These are phyloP conservation scores for Pseudotulostoma volvatum DNA, from an alignment of 495 filamentous ascomycete species.

Conservation along the genomic window DNA sequence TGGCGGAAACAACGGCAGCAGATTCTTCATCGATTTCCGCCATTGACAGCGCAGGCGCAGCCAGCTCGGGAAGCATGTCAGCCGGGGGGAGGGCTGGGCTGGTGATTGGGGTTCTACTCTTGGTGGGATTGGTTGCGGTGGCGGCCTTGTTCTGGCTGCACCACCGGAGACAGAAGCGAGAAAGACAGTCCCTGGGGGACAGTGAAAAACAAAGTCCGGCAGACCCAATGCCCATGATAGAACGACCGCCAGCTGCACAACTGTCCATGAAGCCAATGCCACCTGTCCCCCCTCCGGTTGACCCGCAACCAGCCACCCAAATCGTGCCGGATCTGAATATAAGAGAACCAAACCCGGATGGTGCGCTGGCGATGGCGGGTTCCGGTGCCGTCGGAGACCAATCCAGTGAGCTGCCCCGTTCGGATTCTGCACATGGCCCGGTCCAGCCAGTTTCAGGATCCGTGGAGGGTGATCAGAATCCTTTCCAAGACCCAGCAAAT, in stretches of 20 bases:
- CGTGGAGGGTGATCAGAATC: conserved; percentile 25
- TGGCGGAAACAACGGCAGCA: conserved; percentile 4
- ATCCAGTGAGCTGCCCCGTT: conserved; percentile 5
- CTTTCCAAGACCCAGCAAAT: conserved; percentile 33
- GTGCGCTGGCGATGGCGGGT: conserved; percentile 16
- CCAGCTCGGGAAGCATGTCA: conserved; percentile 33
- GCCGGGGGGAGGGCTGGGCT: conserved; percentile 67
- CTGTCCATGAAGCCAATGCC: no score
- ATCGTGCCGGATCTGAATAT: conserved; percentile 61
- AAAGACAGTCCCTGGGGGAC: conserved; percentile 39
- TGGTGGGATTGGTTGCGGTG: conserved; percentile 42
- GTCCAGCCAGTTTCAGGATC: conserved; percentile 22
- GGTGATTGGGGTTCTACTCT: conserved; percentile 57
- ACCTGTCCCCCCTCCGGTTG: conserved; percentile 61
- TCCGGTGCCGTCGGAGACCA: conserved; percentile 11
- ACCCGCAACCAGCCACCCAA: conserved; percentile 73
- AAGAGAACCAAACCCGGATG: conserved; percentile 11
- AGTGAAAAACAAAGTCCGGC: conserved; percentile 28
- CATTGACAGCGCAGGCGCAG: conserved; percentile 8
- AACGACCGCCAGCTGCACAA: conserved; percentile 13
- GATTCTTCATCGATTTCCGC: conserved; percentile 10
- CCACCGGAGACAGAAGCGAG: conserved; percentile 41
- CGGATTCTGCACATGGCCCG: conserved; percentile 8
- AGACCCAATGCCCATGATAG: not conserved
- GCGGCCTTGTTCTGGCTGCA: conserved; percentile 49